phyloP scores from a whole-genome alignment of 1,284 basidiomycete genomes.

The Apiotrichum gracile region DNA sequence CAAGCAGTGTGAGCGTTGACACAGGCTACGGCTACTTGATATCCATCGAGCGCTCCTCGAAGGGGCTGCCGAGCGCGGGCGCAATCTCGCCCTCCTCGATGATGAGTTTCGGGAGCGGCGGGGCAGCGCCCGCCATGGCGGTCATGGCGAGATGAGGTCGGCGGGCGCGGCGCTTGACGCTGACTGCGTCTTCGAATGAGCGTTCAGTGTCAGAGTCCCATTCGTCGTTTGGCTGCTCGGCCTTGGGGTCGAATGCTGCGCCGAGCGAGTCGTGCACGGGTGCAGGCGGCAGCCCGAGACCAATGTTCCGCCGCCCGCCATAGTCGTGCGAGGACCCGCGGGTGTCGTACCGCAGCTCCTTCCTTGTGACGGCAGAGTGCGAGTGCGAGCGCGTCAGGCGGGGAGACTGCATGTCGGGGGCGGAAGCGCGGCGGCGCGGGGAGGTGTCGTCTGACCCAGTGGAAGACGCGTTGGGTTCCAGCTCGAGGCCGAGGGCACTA shows the following conservation, averaged over 20 bases:
- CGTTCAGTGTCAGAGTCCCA: constrained; percentile 17
- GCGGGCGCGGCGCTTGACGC: not conserved
- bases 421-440: constrained; percentile 1
- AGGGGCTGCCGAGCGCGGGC: constrained; percentile 30
- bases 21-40: not conserved
- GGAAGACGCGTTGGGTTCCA: not conserved
- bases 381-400: not conserved
- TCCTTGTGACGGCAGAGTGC: not conserved
- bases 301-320: not conserved
- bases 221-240: not conserved
- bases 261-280: not conserved
- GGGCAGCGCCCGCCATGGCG: not conserved
- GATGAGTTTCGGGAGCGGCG: not conserved
- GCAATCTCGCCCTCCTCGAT: constrained; percentile 1
- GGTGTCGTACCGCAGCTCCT: not conserved
- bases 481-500: not conserved
- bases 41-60: constrained; percentile 23
- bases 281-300: not conserved
- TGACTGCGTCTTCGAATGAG: not conserved
- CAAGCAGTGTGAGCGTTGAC: too few species aligned
- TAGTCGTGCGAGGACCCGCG: not conserved
- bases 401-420: not conserved
- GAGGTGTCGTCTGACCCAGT: not conserved
- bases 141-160: constrained; percentile 9
- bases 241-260: constrained; percentile 4